These are phyloP conservation scores for Chrysoporthe deuterocubensis DNA, from an alignment of 2,329 filamentous ascomycete genomes.

Conservation along the genomic window DNA sequence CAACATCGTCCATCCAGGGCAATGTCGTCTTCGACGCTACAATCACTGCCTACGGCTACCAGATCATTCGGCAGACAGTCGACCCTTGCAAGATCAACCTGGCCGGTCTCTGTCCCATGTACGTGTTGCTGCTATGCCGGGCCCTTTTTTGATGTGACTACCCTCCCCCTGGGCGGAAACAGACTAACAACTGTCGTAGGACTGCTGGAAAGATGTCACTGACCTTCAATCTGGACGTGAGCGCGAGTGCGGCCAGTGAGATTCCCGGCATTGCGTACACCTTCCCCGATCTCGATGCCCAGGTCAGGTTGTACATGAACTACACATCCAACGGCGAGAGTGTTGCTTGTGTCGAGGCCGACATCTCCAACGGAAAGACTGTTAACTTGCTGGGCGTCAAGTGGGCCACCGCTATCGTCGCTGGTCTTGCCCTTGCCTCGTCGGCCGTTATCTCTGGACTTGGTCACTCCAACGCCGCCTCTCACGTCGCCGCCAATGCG, in stretches of 20 bases:
- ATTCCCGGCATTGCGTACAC: constrained; percentile 87
- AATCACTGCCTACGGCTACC: constrained; percentile 82
- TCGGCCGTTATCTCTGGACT: constrained; percentile 89
- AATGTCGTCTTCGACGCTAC: constrained; percentile 78
- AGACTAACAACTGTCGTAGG: constrained; percentile 17
- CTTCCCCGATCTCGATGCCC: constrained; percentile 89
- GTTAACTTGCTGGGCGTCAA: constrained; percentile 87
- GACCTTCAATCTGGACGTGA: constrained; percentile 69
- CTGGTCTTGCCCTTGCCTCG: constrained; percentile 78
- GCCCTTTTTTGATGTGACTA: background rate
- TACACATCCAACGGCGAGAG: constrained; percentile 62
- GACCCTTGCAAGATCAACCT: constrained; percentile 76
- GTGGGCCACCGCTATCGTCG: constrained; percentile 87
- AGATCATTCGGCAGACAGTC: constrained; percentile 67
- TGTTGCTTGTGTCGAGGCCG: constrained; percentile 85
- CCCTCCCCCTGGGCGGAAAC: background rate
- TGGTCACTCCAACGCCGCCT: constrained; percentile 90
- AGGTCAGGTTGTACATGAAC: constrained; percentile 81
- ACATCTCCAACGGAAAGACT: constrained; percentile 88
- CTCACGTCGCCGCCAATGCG: constrained; percentile 91
- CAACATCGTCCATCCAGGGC: constrained; percentile 80
- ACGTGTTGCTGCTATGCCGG: constrained; percentile 10
- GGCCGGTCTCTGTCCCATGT: constrained; percentile 85
- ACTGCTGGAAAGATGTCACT: constrained; percentile 80
- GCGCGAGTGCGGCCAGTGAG: constrained; percentile 57